Evolutionary conservation across 768 basidiomycete genomes (phyloP).

Genomic region (Tricholomella constricta): DNA sequence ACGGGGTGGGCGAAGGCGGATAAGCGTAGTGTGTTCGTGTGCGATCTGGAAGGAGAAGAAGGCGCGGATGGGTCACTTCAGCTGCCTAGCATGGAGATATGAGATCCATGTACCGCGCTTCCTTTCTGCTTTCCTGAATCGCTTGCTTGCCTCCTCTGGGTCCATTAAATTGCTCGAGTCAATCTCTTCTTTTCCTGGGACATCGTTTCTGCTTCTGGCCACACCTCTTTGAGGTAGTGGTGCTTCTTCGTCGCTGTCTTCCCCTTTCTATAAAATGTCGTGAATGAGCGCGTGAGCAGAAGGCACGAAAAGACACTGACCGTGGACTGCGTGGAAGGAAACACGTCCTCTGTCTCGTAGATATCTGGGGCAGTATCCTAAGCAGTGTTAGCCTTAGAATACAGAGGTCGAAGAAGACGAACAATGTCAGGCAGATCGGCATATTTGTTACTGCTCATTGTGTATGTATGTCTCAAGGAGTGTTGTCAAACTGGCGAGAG

Average conservation of each 20-base stretch:
- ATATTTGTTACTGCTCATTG: slow-evolving; percentile 77
- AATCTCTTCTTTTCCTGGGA: slow-evolving; percentile 60
- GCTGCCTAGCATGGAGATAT: neutral
- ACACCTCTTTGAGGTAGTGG: slow-evolving; percentile 40
- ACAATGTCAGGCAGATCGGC: slow-evolving; percentile 93
- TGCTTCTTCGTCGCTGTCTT: slow-evolving; percentile 69
- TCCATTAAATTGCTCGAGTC: slow-evolving; percentile 66
- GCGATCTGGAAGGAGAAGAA: slow-evolving; percentile 36
- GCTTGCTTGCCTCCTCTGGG: slow-evolving; percentile 67
- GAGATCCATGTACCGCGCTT: slow-evolving; percentile 42
- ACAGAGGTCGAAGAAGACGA: slow-evolving; percentile 31
- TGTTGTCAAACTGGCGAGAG: neutral
- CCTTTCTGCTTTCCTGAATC: slow-evolving; percentile 73
- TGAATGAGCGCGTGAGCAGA: slow-evolving; percentile 3
- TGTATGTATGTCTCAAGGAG: neutral
- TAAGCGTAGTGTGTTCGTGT: slow-evolving; percentile 65
- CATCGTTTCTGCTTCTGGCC: slow-evolving; percentile 41
- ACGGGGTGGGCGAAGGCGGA: slow-evolving; percentile 64
- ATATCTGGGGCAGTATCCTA: slow-evolving; percentile 92
- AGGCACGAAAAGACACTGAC: slow-evolving; percentile 37
- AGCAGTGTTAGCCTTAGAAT: slow-evolving; percentile 1
- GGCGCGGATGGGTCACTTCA: neutral
- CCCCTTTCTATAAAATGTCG: slow-evolving; percentile 47
- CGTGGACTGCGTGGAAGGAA: slow-evolving; percentile 51
- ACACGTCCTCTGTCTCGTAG: slow-evolving; percentile 87